Percentiles rank a stretch among this genome's conserved stretches.
These are phyloP conservation scores for Metarhizium rileyi DNA, from an alignment of 2,329 filamentous ascomycete species.

Conservation along the genomic window DNA sequence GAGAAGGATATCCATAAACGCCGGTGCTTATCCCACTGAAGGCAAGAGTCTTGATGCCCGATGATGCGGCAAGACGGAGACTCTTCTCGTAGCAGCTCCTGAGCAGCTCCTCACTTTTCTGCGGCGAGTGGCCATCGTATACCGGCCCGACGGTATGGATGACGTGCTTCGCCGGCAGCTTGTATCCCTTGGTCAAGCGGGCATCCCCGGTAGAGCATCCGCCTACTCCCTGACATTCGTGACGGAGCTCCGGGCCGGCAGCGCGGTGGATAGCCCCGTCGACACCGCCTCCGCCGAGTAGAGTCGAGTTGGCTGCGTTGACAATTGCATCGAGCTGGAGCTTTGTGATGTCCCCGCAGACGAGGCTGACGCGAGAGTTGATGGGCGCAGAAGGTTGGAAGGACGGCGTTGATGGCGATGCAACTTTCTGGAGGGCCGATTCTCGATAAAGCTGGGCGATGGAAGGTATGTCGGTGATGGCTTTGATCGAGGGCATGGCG, in stretches of 20 bases:
- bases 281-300: slow-evolving; percentile 85
- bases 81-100: slow-evolving; percentile 58
- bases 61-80: slow-evolving; percentile 60
- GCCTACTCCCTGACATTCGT: slow-evolving; percentile 61
- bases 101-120: slow-evolving; percentile 39
- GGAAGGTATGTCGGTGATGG: slow-evolving; percentile 49
- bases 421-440: slow-evolving; percentile 23
- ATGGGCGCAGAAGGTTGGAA: slow-evolving; percentile 37
- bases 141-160: slow-evolving; percentile 89
- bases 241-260: slow-evolving; percentile 58
- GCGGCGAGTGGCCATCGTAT: slow-evolving; percentile 37
- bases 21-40: slow-evolving; percentile 85
- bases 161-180: slow-evolving; percentile 65
- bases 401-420: slow-evolving; percentile 7
- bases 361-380: slow-evolving; percentile 62
- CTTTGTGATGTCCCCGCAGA: slow-evolving; percentile 72
- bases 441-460: slow-evolving; percentile 53
- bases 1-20: slow-evolving; percentile 76
- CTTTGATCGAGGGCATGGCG: slow-evolving; percentile 15
- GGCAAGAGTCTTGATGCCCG: slow-evolving; percentile 61
- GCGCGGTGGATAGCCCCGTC: slow-evolving; percentile 79
- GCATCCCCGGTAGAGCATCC: slow-evolving; percentile 71
- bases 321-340: slow-evolving; percentile 76
- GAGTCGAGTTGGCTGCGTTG: slow-evolving; percentile 75
- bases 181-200: slow-evolving; percentile 72